Percentiles rank a stretch among this genome's conserved stretches.
Conservation (phyloP, 2,329 filamentous ascomycete species). For the Monilinia fructicola region DNA sequence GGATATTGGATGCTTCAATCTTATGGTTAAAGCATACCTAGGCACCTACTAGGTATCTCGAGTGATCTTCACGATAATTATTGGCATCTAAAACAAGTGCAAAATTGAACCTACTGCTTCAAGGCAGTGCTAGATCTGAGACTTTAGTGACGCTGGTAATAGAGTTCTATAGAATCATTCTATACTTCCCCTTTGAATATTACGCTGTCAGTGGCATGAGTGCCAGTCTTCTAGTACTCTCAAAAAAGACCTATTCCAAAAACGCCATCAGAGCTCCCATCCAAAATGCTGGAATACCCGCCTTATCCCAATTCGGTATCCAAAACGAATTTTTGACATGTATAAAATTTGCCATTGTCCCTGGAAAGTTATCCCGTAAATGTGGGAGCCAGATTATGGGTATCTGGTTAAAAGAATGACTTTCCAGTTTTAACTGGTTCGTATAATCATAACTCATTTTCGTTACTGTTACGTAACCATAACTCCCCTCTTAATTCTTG, state of each 20-base stretch:
- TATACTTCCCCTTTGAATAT: slow-evolving; percentile 1
- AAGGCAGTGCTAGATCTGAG: not conserved
- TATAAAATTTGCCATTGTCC: slow-evolving; percentile 5
- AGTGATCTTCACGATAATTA: not conserved
- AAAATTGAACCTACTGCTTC: not conserved
- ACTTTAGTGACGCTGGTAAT: not conserved
- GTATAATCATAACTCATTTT: slow-evolving; percentile 14
- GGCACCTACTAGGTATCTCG: too few species aligned
- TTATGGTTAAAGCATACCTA: not conserved
- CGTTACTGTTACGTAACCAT: not conserved
- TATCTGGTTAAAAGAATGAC: slow-evolving; percentile 5
- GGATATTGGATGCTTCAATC: not conserved
- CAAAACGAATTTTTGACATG: slow-evolving; percentile 17
- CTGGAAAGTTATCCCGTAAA: not conserved
- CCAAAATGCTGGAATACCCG: slow-evolving; percentile 10
- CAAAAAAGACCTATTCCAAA: slow-evolving; percentile 1
- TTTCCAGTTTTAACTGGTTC: slow-evolving; percentile 4
- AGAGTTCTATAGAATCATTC: slow-evolving; percentile 7
- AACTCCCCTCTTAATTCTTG: slow-evolving; percentile 22
- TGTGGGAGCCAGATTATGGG: slow-evolving; percentile 1
- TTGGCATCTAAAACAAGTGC: not conserved
- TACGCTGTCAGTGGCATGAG: not conserved
- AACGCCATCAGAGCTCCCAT: slow-evolving; percentile 7
- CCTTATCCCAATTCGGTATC: slow-evolving; percentile 17
- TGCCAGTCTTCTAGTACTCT: slow-evolving; percentile 1